Evolutionary conservation across 345 rosid species (phyloP).

Genomic region (Alliaria petiolata): DNA sequence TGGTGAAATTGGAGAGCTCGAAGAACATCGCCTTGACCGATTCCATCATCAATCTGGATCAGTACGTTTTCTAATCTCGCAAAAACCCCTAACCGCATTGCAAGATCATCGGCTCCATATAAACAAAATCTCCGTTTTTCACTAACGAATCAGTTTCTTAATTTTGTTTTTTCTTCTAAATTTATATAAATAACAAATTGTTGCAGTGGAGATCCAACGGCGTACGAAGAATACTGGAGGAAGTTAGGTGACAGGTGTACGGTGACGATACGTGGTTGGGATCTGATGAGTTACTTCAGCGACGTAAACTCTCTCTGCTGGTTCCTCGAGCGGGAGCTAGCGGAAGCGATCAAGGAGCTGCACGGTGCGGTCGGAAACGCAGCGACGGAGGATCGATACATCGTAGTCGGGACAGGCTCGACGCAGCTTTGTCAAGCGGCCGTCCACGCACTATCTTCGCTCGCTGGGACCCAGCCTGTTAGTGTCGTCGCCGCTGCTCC

Average conservation of each 20-base stretch:
- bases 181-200: too few relatives aligned
- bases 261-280: slow-evolving; percentile 54
- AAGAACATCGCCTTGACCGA: slow-evolving; percentile 25
- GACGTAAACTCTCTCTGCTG: slow-evolving; percentile 55
- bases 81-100: slow-evolving; percentile 21
- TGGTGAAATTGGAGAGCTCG: slow-evolving; percentile 31
- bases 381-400: slow-evolving; percentile 36
- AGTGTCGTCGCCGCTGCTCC: slow-evolving; percentile 89
- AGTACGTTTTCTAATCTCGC: slow-evolving; percentile 12
- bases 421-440: slow-evolving; percentile 76
- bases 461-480: slow-evolving; percentile 43
- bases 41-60: slow-evolving; percentile 26
- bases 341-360: slow-evolving; percentile 53
- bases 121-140: slow-evolving; percentile 2
- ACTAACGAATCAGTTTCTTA: not conserved
- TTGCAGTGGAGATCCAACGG: slow-evolving; percentile 90
- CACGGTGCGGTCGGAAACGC: slow-evolving; percentile 71
- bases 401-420: slow-evolving; percentile 89
- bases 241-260: slow-evolving; percentile 55
- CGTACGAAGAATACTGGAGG: slow-evolving; percentile 74
- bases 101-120: slow-evolving; percentile 4
- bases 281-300: slow-evolving; percentile 86
- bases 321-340: slow-evolving; percentile 67
- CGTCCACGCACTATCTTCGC: slow-evolving; percentile 63
- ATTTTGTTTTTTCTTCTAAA: too few relatives aligned